A percentile compares a stretch with the other conserved stretches of the same genome.
These are phyloP conservation scores for Tetrahymena malaccensis DNA, from an alignment of 73 alveolate genomes.

Conservation along the genomic window DNA sequence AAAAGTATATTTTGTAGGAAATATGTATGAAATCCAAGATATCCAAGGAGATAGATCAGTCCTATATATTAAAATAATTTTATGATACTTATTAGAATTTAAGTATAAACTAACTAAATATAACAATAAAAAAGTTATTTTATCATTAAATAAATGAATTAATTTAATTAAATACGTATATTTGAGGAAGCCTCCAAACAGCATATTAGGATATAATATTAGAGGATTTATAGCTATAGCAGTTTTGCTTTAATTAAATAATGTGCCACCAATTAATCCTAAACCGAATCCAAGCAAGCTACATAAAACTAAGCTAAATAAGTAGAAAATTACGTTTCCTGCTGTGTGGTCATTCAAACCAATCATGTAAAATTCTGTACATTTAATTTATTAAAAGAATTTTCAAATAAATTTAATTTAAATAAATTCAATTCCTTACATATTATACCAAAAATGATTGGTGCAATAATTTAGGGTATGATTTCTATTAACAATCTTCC, in stretches of 20 bases:
- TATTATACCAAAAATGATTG: slow-evolving; percentile 13
- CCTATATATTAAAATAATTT: neutral
- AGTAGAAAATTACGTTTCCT: neutral
- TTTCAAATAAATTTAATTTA: no score
- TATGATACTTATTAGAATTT: no score
- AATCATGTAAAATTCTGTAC: slow-evolving; percentile 2
- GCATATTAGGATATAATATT: slow-evolving; percentile 1
- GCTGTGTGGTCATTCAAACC: slow-evolving; percentile 7
- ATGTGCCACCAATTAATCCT: slow-evolving; percentile 20
- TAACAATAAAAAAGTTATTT: no score
- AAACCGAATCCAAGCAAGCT: slow-evolving; percentile 6
- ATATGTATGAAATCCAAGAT: slow-evolving; percentile 45
- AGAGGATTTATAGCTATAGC: slow-evolving; percentile 12
- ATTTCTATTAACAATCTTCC: neutral
- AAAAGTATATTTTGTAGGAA: slow-evolving; percentile 59
- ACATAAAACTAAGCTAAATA: neutral
- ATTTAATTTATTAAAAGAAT: no score
- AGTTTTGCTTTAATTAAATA: slow-evolving; percentile 9
- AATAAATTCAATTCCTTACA: neutral
- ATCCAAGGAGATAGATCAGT: slow-evolving; percentile 1
- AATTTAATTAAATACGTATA: neutral
- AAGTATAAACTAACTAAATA: no score
- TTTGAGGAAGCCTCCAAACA: slow-evolving; percentile 12
- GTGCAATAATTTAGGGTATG: neutral
- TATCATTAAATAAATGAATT: no score